Base-by-base conservation (phyloP, 805 yeast species). In the Cyberlindnera nakhonratchasimensis region DNA sequence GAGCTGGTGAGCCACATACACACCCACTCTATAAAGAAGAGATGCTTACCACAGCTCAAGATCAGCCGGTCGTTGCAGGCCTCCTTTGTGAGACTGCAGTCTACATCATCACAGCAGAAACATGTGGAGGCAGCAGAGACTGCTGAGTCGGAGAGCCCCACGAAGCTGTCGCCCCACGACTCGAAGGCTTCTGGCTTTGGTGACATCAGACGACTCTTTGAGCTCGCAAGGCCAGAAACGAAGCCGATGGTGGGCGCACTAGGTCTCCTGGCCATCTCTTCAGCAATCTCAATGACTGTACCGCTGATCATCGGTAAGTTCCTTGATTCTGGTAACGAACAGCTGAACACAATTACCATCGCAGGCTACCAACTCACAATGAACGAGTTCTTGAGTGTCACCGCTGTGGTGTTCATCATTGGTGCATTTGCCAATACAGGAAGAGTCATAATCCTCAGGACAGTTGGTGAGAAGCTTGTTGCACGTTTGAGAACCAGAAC, bases 231-330 rank as follows among this genome's bases (percentile, higher is more conserved):
- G 47, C 74, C 79, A 2, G 89, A 84, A 56, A 56, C 71, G 6
- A 65, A 66, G 41, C 74, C 82, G 3, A 68, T 84, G 54, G 50
- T 70, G 1, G 61, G 73, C 17, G 96, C 96, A 0, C 65, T 90
- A 29, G 50, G 72, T 0, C 73, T 86, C 43, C 70, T 91, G 24
- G 64, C 80, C 6, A 57, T 82, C 5, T 79, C 96, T 0, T 85
- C 96, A 2, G 77, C 88, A 1, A 83, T 87, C 5, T 75, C 89
- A 21, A 83, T 91, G 86, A 64, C 82, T 11, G 69, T 91, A 32
- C 98, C 98, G 7, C 67, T 82, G 34, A 71, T 87, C 19, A 84
- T 91, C 43, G 98, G 98, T 24, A 85, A 85, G 55, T 80, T 90
- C 37, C 74, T 91, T 17, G 98, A 90, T 61, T 74, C 56, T 5